phyloP scores from a whole-genome alignment of 2,329 filamentous ascomycete species.

The Sarocladium kiliense region DNA sequence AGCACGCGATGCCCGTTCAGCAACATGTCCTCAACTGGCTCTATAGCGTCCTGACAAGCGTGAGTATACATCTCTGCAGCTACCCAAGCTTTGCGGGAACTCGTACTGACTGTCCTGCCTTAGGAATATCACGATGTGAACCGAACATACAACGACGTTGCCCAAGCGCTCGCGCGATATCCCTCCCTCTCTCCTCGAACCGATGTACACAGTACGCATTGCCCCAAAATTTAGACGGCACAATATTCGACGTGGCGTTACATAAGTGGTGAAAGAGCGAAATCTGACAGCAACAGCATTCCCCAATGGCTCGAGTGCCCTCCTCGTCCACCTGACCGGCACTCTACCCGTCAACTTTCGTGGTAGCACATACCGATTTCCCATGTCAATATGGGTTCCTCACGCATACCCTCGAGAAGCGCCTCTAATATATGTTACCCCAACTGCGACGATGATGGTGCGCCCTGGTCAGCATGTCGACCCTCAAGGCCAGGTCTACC shows the following conservation, averaged over 20 bases:
- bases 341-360: slow-evolving; percentile 90
- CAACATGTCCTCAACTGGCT: slow-evolving; percentile 94
- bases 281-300: slow-evolving; percentile 56
- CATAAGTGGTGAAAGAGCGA: not conserved
- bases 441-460: slow-evolving; percentile 82
- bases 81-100: not conserved
- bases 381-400: slow-evolving; percentile 87
- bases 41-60: slow-evolving; percentile 77
- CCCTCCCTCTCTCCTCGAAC: slow-evolving; percentile 79
- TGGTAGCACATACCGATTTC: slow-evolving; percentile 84
- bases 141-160: slow-evolving; percentile 87
- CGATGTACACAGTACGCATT: slow-evolving; percentile 81
- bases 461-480: slow-evolving; percentile 93
- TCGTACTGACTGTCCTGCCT: not conserved
- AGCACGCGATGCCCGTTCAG: slow-evolving; percentile 60
- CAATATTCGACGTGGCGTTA: not conserved
- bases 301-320: slow-evolving; percentile 78
- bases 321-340: slow-evolving; percentile 80
- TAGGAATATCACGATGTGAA: slow-evolving; percentile 94
- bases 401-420: slow-evolving; percentile 83
- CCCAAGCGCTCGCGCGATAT: slow-evolving; percentile 72
- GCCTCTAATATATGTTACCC: slow-evolving; percentile 83
- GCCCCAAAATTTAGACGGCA: not conserved
- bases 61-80: not conserved
- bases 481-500: slow-evolving; percentile 87